phyloP scores from a whole-genome alignment of 306 rosid species.

The Fagus crenata region DNA sequence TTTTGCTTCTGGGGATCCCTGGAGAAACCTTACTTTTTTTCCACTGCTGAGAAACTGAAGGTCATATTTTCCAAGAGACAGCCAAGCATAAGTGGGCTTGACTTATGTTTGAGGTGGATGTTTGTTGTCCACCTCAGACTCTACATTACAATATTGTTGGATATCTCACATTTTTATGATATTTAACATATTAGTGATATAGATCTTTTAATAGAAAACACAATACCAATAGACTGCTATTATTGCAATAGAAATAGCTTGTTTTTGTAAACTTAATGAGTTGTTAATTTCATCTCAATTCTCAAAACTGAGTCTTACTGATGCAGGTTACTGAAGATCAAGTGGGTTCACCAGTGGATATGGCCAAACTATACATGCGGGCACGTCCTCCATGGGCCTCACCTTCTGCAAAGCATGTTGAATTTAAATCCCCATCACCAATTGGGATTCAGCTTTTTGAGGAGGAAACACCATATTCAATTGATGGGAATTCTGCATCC shows the following conservation, averaged over 20 bases:
- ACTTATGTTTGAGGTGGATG: neutral
- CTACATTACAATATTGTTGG: too few species aligned
- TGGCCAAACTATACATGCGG: slow-evolving; percentile 85
- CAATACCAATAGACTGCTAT: neutral
- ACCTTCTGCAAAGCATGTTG: slow-evolving; percentile 57
- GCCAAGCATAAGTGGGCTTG: neutral
- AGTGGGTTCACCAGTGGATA: slow-evolving; percentile 79
- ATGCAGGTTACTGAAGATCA: slow-evolving; percentile 66
- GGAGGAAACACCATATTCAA: slow-evolving; percentile 63
- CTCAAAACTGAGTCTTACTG: slow-evolving; percentile 8
- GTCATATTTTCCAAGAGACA: neutral
- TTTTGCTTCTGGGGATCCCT: neutral
- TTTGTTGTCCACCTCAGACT: neutral
- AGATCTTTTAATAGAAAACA: neutral
- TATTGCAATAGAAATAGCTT: slow-evolving; percentile 1
- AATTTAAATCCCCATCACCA: slow-evolving; percentile 50
- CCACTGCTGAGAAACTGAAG: neutral
- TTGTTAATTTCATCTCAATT: slow-evolving; percentile 9
- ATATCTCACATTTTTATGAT: neutral
- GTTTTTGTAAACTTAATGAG: neutral
- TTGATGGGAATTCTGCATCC: slow-evolving; percentile 50
- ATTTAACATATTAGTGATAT: neutral
- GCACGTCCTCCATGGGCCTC: slow-evolving; percentile 89
- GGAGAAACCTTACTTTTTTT: neutral
- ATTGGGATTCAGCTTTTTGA: slow-evolving; percentile 56